Conservation (phyloP, 805 yeast genomes). For the Cyberlindnera meyerae region DNA sequence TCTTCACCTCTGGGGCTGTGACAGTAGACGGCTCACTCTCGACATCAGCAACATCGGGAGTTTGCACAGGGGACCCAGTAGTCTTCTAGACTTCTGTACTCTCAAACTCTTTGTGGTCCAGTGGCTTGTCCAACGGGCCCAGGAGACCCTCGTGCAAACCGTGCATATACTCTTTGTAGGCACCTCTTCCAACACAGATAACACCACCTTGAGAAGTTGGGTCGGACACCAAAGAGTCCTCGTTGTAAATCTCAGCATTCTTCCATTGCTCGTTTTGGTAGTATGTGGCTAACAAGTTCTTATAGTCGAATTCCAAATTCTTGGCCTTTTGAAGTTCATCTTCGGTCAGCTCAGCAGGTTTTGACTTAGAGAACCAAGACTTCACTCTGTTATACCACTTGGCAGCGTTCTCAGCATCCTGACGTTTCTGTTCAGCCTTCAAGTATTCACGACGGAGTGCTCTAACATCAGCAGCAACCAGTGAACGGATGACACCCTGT, state of each 20-base stretch:
- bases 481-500: conserved; percentile 83
- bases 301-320: conserved; percentile 32
- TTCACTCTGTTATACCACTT: conserved; percentile 19
- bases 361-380: conserved; percentile 8
- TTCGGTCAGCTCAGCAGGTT: conserved; percentile 12
- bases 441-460: conserved; percentile 48
- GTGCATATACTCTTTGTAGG: conserved; percentile 83
- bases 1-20: conserved; percentile 8
- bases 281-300: conserved; percentile 57
- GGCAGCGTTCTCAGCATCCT: conserved; percentile 16
- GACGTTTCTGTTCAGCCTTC: conserved; percentile 25
- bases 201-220: conserved; percentile 71
- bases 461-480: conserved; percentile 81
- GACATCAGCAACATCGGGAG: conserved; percentile 5
- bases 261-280: conserved; percentile 26
- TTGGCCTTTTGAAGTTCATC: conserved; percentile 22
- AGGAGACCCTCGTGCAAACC: conserved; percentile 94
- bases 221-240: conserved; percentile 43
- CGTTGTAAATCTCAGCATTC: conserved; percentile 29
- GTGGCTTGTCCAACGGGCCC: conserved; percentile 73
- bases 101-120: conserved; percentile 19
- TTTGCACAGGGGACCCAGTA: not conserved
- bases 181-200: conserved; percentile 91
- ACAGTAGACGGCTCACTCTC: conserved; percentile 9
- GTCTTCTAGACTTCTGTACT: no score